These are phyloP conservation scores for Jamesozyma spencerorum DNA, from an alignment of 805 yeast species.

Conservation along the genomic window DNA sequence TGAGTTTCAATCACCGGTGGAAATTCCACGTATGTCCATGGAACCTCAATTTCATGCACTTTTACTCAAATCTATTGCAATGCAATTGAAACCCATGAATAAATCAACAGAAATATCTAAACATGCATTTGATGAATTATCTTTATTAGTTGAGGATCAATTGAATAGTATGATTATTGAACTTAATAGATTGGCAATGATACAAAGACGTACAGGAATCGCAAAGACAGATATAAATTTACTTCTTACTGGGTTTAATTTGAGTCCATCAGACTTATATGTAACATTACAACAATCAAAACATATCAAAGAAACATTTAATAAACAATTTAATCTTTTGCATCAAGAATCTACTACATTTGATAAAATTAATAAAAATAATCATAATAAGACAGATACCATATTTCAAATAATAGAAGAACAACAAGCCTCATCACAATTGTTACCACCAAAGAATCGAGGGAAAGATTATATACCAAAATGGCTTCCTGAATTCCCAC, in stretches of 20 bases:
- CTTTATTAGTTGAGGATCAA: conserved; percentile 30
- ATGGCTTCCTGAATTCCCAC: conserved; percentile 85
- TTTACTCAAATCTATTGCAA: conserved; percentile 29
- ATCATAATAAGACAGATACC: neutral
- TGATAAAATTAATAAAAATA: neutral
- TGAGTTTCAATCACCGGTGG: conserved; percentile 15
- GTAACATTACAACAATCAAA: conserved; percentile 29
- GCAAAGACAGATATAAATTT: conserved; percentile 43
- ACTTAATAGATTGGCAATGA: conserved; percentile 43
- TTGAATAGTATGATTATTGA: conserved; percentile 33
- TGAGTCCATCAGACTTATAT: conserved; percentile 35
- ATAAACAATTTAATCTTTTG: conserved; percentile 9
- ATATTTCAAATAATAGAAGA: conserved; percentile 11
- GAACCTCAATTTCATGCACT: conserved; percentile 16
- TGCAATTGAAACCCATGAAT: conserved; percentile 31
- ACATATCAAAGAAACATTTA: conserved; percentile 11
- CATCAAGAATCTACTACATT: neutral
- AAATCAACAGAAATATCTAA: conserved; percentile 19
- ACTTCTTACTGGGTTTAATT: conserved; percentile 35
- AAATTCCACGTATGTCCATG: conserved; percentile 13
- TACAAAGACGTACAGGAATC: conserved; percentile 52
- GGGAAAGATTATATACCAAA: conserved; percentile 45
- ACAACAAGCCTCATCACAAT: conserved; percentile 8
- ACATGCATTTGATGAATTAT: conserved; percentile 34
- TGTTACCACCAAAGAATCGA: conserved; percentile 36